phyloP scores from a whole-genome alignment of 768 basidiomycete genomes.

The Leccinum uliginosum region DNA sequence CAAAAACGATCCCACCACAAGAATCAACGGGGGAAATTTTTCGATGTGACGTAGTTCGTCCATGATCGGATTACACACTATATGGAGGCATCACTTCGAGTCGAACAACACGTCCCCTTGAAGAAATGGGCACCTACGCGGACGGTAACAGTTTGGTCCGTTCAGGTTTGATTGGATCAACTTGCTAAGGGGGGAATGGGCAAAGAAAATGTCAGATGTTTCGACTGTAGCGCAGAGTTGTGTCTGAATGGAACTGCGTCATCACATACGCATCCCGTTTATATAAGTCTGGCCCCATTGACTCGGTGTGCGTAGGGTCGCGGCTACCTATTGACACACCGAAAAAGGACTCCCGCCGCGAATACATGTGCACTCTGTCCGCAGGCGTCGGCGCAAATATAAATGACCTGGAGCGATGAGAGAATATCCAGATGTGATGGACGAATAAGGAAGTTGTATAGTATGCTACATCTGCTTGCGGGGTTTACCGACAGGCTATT shows the following conservation, averaged over 20 bases:
- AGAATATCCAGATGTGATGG: not conserved
- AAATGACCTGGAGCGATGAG: not conserved
- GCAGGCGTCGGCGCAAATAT: not conserved
- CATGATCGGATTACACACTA: not conserved
- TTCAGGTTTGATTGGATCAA: not conserved
- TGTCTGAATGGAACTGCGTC: not conserved
- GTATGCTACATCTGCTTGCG: conserved; percentile 27
- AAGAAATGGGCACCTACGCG: not conserved
- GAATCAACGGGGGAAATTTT: not conserved
- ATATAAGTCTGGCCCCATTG: not conserved
- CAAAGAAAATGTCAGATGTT: no score
- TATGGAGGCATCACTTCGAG: not conserved
- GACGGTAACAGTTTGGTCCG: not conserved
- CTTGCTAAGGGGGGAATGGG: no score
- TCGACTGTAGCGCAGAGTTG: not conserved
- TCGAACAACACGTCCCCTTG: not conserved
- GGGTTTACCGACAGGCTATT: conserved; percentile 17
- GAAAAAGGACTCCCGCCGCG: not conserved
- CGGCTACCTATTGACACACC: not conserved
- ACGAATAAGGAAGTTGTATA: conserved; percentile 11
- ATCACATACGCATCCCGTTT: not conserved
- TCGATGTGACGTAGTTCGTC: not conserved
- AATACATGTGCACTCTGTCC: no score
- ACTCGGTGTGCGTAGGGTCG: not conserved
- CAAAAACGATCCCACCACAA: conserved; percentile 1